phyloP scores from a whole-genome alignment of 2,329 filamentous ascomycete species.

The Neodidymelliopsis sp. region DNA sequence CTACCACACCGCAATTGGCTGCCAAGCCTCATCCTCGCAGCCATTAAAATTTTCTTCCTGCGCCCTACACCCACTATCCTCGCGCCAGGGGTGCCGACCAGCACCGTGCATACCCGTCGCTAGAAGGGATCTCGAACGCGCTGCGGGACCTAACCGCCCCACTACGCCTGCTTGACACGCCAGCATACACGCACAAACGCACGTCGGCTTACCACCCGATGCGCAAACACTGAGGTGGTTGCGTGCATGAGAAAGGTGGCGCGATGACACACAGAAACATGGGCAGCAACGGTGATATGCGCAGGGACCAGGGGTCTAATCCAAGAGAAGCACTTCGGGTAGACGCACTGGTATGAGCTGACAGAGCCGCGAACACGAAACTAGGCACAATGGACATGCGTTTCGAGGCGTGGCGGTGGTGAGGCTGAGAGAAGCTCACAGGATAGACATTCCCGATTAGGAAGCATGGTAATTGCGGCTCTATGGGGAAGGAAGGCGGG shows the following conservation, averaged over 20 bases:
- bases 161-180: slow-evolving; percentile 7
- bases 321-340: slow-evolving; percentile 3
- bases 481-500: slow-evolving; percentile 1
- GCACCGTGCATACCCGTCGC: slow-evolving; percentile 20
- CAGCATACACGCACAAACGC: slow-evolving; percentile 6
- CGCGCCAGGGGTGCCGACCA: slow-evolving; percentile 1
- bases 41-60: slow-evolving; percentile 13
- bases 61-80: neutral
- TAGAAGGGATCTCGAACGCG: slow-evolving; percentile 20
- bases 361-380: slow-evolving; percentile 1
- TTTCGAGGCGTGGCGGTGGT: neutral
- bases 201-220: slow-evolving; percentile 8
- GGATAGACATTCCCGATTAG: slow-evolving; percentile 2
- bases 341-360: slow-evolving; percentile 3
- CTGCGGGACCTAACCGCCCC: slow-evolving; percentile 18
- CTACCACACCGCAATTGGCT: slow-evolving; percentile 18
- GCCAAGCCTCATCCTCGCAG: slow-evolving; percentile 14
- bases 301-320: slow-evolving; percentile 3
- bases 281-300: slow-evolving; percentile 15
- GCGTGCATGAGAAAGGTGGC: slow-evolving; percentile 5
- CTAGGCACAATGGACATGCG: too few species aligned
- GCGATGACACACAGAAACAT: slow-evolving; percentile 16
- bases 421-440: slow-evolving; percentile 9
- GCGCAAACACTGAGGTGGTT: neutral
- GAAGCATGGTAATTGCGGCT: slow-evolving; percentile 11